Evolutionary conservation across 768 basidiomycete genomes (phyloP), one percentile per base, ranked within the genome.

Genomic region (Suillus decipiens): DNA sequence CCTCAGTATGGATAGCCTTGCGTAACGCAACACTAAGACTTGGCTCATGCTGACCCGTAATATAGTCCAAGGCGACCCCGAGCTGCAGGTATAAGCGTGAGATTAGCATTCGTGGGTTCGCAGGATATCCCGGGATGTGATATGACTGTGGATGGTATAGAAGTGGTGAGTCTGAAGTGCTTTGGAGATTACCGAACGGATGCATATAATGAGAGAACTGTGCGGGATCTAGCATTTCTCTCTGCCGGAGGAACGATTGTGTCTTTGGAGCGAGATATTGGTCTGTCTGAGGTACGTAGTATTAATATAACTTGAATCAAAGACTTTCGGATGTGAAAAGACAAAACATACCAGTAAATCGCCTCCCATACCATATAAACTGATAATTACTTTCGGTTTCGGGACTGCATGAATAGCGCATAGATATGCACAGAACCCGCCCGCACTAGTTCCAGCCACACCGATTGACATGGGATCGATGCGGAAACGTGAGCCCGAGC

Each of bases 361-460:
- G 0, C 87, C 88, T n/a, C 87, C 87, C 79, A 85, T 81, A 0
- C 83, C 87, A 71, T 89, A 89, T 67, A 89, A 64, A 1, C 83
- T 84, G 0, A 89, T 66, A 2, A 89, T 61, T 0, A 81, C 87
- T 62, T 76, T 82, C 0, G 86, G 87, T 61, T 78, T 83, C 0
- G 86, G 87, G 0, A 68, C 63, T 6, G 80, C 83, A 67, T 88
- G 81, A 41, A 81, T 75, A 11, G 82, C 86, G 19, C 86, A 84
- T 12, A 89, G 78, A 67, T 86, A 88, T 1, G 86, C 85, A 64
- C 86, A 87, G n/a, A 84, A 72, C 1, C 85, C 87, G 11, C 89
- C 89, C 0, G 86, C 83, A 64, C 86, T 88, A 15, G 80, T 78
- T 1, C 88, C 89, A 5, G 82, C 75, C 2, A 85, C 86, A 0